These are phyloP conservation scores for Fusarium nematophilum DNA, from an alignment of 2,329 filamentous ascomycete species.

Conservation along the genomic window DNA sequence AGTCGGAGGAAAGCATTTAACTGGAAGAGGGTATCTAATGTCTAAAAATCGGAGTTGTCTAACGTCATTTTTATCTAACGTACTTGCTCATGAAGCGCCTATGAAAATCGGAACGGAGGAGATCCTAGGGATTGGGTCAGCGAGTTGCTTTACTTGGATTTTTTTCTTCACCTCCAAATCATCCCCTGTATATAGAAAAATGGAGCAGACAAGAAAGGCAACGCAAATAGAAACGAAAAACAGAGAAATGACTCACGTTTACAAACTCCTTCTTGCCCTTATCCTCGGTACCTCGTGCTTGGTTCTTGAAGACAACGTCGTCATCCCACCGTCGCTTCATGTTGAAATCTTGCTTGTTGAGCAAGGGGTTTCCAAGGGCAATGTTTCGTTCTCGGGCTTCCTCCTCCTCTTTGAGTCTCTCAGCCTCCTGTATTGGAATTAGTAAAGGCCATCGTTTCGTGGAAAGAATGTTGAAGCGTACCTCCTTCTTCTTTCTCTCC, in stretches of 20 bases:
- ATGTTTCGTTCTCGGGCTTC: conserved; percentile 89
- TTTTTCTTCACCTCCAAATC: not conserved
- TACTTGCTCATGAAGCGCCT: conserved; percentile 91
- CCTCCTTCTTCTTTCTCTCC: conserved; percentile 55
- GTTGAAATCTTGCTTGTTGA: conserved; percentile 89
- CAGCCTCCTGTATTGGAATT: conserved; percentile 71
- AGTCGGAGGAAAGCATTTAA: conserved; percentile 22
- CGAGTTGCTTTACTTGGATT: conserved; percentile 24
- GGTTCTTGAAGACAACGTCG: conserved; percentile 99
- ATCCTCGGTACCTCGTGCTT: conserved; percentile 93
- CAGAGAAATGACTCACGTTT: conserved; percentile 71
- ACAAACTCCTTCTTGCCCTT: conserved; percentile 95
- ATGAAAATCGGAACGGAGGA: conserved; percentile 95
- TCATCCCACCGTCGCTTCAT: conserved; percentile 97
- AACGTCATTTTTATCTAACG: conserved; percentile 58
- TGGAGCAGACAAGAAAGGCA: not conserved
- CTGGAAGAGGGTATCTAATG: conserved; percentile 44
- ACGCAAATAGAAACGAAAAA: conserved; percentile 9
- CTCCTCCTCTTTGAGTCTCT: conserved; percentile 82
- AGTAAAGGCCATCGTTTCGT: not conserved
- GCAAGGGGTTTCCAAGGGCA: conserved; percentile 88
- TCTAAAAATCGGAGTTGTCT: conserved; percentile 33
- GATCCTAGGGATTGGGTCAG: conserved; percentile 66
- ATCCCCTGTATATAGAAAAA: conserved; percentile 3
- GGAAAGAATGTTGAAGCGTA: conserved; percentile 20